A percentile compares a stretch with the other conserved stretches of the same genome.
These are phyloP conservation scores for Eutrema yunnanense DNA, from an alignment of 345 rosid species.

Conservation along the genomic window DNA sequence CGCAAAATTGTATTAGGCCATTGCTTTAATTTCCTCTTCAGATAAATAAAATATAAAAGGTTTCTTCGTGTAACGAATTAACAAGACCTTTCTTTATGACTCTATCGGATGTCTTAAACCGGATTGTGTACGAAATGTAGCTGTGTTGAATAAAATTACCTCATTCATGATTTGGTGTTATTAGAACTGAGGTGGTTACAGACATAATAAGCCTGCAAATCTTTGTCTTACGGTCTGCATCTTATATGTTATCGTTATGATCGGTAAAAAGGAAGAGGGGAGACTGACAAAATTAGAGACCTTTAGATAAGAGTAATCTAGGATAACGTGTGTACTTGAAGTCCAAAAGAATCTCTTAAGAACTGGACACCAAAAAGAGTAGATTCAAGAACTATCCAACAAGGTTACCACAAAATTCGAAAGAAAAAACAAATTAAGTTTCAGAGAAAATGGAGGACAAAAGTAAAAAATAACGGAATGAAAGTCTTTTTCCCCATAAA, in stretches of 20 bases:
- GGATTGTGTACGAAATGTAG: background rate
- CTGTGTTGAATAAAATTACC: background rate
- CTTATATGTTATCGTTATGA: background rate
- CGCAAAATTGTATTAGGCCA: background rate
- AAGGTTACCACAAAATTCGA: constrained; percentile 23
- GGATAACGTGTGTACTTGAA: background rate
- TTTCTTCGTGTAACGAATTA: background rate
- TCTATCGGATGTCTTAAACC: background rate
- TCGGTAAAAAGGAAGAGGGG: background rate
- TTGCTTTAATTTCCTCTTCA: background rate
- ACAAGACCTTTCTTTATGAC: background rate
- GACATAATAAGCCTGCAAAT: background rate
- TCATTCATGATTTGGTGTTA: background rate
- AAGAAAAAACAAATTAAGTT: background rate
- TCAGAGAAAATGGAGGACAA: background rate
- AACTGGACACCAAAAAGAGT: background rate
- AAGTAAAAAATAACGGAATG: background rate
- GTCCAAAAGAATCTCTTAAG: background rate
- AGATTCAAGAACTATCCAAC: constrained; percentile 10
- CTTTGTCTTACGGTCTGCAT: too few relatives aligned
- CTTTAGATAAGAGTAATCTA: too few relatives aligned
- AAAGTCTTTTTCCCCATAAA: background rate
- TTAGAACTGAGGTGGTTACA: background rate
- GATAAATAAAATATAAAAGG: background rate
- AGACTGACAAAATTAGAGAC: background rate